Conservation (phyloP, 202 grass and related monocot genomes). For the Setaria viridis region DNA sequence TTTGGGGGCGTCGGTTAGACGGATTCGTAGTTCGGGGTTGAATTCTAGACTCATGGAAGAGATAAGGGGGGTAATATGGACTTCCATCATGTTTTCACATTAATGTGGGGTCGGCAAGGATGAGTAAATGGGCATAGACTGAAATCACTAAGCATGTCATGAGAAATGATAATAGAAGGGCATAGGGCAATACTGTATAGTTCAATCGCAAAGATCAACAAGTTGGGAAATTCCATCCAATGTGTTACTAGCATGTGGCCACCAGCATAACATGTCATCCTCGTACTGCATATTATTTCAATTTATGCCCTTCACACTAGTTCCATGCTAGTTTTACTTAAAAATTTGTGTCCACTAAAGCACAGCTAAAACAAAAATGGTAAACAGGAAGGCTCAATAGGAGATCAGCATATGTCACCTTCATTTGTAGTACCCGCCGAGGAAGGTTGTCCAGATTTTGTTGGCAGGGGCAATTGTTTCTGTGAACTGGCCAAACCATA, state of each 20-base stretch:
- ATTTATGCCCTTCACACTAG: neutral
- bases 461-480: constrained; percentile 45
- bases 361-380: constrained; percentile 17
- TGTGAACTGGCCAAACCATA: constrained; percentile 45
- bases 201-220: neutral
- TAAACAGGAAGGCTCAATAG: constrained; percentile 10
- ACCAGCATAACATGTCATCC: neutral
- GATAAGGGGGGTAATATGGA: too few relatives aligned
- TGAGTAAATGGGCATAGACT: neutral
- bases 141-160: neutral
- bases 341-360: neutral
- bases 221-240: neutral
- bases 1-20: too few relatives aligned
- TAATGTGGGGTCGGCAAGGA: neutral
- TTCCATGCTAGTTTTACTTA: neutral
- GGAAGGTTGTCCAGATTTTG: constrained; percentile 47
- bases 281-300: neutral
- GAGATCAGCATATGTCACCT: constrained; percentile 47
- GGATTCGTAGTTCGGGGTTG: too few relatives aligned
- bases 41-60: too few relatives aligned
- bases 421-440: constrained; percentile 17
- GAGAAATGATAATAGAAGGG: neutral
- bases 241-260: neutral
- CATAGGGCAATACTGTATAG: neutral
- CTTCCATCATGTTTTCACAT: neutral